Percentiles rank a stretch among this genome's conserved stretches.
These are phyloP conservation scores for Fomitopsis serialis DNA, from an alignment of 768 basidiomycete species.

Conservation along the genomic window DNA sequence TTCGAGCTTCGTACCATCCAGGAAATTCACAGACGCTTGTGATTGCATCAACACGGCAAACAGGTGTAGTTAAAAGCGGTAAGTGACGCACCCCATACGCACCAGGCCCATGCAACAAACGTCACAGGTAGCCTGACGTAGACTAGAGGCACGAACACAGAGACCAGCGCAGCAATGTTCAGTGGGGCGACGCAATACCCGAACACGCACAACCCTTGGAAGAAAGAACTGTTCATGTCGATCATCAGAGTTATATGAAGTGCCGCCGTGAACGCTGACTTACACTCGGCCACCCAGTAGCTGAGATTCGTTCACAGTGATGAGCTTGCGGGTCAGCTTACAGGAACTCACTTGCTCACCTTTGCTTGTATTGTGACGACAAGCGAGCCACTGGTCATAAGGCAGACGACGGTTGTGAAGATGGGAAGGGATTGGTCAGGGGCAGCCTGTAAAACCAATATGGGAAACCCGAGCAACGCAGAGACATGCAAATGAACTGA, in stretches of 20 bases:
- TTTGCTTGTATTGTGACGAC: slow-evolving; percentile 96
- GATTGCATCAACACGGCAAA: no score
- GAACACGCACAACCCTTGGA: slow-evolving; percentile 91
- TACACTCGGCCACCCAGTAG: slow-evolving; percentile 81
- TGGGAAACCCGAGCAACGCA: not conserved
- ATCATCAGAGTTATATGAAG: not conserved
- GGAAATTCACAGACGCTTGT: slow-evolving; percentile 90
- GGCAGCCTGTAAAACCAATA: slow-evolving; percentile 59
- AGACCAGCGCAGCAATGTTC: slow-evolving; percentile 82
- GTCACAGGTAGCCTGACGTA: slow-evolving; percentile 87
- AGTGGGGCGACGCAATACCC: slow-evolving; percentile 96
- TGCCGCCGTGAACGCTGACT: slow-evolving; percentile 13
- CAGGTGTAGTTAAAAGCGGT: no score
- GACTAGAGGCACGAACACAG: slow-evolving; percentile 79
- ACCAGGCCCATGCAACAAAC: slow-evolving; percentile 89
- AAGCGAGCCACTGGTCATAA: slow-evolving; percentile 86
- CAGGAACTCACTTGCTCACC: no score
- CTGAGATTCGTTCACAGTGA: slow-evolving; percentile 33
- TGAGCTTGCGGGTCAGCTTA: no score
- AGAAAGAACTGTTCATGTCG: slow-evolving; percentile 64
- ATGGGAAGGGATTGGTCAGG: slow-evolving; percentile 77
- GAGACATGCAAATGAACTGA: slow-evolving; percentile 19
- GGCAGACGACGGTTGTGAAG: slow-evolving; percentile 92
- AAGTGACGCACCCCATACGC: slow-evolving; percentile 90
- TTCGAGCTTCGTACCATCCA: slow-evolving; percentile 92